Base-by-base conservation (phyloP, 129 eudicot species). In the Oenanthe sinensis region DNA sequence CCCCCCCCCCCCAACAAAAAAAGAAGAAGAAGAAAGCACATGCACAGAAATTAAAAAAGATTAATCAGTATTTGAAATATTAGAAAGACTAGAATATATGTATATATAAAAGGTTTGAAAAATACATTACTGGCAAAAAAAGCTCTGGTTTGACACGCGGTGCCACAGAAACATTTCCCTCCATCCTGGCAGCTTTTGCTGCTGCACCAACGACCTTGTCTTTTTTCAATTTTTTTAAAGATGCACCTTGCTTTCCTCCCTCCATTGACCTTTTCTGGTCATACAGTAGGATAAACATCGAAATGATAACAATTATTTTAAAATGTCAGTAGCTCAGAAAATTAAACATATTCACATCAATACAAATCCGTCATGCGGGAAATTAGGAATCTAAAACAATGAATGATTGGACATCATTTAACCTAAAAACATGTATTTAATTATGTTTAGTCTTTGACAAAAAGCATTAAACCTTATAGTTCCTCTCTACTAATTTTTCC, bases 141-240 rank as follows among this genome's bases (percentile, higher is more conserved):
- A 95, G 96, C 84, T 95, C 99, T 8, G 99, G 85, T 81, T 95
- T 95, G 74, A 95, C 97, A 44, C 97, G 92, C 76, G 99, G 95
- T 71, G 96, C 96, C 11, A 82, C 86, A 52, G 98, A 79, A 71
- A 84, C 87, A 72, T 58, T 88, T 69, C 81, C 89, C 78, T 95
- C 98, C 17, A 94, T 75, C 72, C 94, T 87, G 78, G 91, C 87
- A 83, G 88, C 87, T 87, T 95, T 95, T 68, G 90, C 90, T 50
- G 92, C 83, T 55, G 86, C 86, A 80, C 87, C 88, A 60, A 55
- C 87, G 83, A 85, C 92, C 83, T 95, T 95, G 78, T 95, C 99
- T 86, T 95, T 95, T 82, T 95, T 95, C 76, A 82, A 74, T 82
- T 95, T 95, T 86, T 95, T 95, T n/a, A 79, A 80, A 47, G 99